Conservation (phyloP, 2,329 filamentous ascomycete genomes). For the Bipolaris zeicola region DNA sequence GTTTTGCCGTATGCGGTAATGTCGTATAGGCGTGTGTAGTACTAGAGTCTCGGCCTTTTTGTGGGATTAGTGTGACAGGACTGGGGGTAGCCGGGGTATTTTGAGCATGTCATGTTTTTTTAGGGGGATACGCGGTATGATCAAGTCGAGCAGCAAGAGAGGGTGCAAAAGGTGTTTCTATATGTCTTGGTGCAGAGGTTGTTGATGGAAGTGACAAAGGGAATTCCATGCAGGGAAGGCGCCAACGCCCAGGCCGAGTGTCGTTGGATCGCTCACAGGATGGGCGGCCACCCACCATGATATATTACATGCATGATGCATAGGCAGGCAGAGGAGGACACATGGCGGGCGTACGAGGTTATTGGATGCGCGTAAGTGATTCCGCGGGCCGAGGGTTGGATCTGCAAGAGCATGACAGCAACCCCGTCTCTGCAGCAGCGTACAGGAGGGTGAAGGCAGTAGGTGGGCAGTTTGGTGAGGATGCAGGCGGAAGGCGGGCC, state of each 20-base stretch:
- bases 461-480: constrained; percentile 14
- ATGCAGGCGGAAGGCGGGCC: constrained; percentile 39
- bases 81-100: background rate
- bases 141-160: background rate
- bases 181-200: constrained; percentile 14
- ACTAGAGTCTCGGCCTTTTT: background rate
- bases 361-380: constrained; percentile 41
- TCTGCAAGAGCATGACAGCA: constrained; percentile 46
- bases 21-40: constrained; percentile 2
- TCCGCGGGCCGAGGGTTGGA: constrained; percentile 44
- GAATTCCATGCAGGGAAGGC: constrained; percentile 30
- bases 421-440: constrained; percentile 38
- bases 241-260: constrained; percentile 18
- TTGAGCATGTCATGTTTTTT: background rate
- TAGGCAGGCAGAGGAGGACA: constrained; percentile 26
- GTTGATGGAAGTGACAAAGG: constrained; percentile 8
- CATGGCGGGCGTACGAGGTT: constrained; percentile 17
- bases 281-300: constrained; percentile 31
- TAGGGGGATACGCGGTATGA: background rate
- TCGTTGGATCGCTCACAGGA: constrained; percentile 39
- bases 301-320: constrained; percentile 36
- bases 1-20: constrained; percentile 1
- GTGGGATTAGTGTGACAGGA: background rate
- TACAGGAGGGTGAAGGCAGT: constrained; percentile 29
- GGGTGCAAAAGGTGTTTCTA: constrained; percentile 4